Percentiles rank a stretch among this genome's conserved stretches.
phyloP scores from a whole-genome alignment of 2,329 filamentous ascomycete species.

The Juglanconis oblonga region DNA sequence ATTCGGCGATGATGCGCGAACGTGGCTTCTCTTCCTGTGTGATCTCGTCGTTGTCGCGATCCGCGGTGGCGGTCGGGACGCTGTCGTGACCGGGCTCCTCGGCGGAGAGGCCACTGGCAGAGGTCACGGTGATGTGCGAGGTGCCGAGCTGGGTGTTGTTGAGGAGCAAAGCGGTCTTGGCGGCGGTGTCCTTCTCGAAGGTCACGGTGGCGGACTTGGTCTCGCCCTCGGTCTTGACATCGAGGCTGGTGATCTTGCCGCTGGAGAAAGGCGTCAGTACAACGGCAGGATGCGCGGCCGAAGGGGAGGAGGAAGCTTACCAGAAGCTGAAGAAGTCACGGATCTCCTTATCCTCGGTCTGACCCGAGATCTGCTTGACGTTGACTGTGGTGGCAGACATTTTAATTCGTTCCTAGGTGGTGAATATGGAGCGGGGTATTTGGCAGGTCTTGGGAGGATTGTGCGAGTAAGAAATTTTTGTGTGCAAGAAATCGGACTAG shows the following conservation, averaged over 20 bases:
- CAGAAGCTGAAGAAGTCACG: conserved; percentile 97
- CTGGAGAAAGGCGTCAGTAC: conserved; percentile 39
- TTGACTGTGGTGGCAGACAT: conserved; percentile 69
- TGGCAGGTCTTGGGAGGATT: background rate
- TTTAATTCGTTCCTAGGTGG: conserved; percentile 21
- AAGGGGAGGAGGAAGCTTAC: conserved; percentile 47
- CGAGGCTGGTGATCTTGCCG: conserved; percentile 85
- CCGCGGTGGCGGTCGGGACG: conserved; percentile 51
- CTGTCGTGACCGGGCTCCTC: conserved; percentile 44
- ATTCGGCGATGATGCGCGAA: conserved; percentile 89
- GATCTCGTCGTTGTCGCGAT: conserved; percentile 66
- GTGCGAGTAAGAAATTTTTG: background rate
- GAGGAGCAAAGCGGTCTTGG: conserved; percentile 93
- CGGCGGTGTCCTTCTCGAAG: conserved; percentile 95
- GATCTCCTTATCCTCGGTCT: conserved; percentile 87
- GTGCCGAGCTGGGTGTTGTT: conserved; percentile 93
- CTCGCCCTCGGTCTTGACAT: conserved; percentile 66
- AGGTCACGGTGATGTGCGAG: conserved; percentile 75
- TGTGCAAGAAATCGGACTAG: background rate
- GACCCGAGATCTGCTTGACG: conserved; percentile 81
- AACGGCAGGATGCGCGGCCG: background rate
- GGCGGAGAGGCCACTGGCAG: conserved; percentile 61
- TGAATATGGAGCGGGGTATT: background rate
- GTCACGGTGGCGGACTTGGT: conserved; percentile 85
- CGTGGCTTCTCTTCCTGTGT: conserved; percentile 97